A percentile compares a stretch with the other conserved stretches of the same genome.
Evolutionary conservation across 805 yeast species (phyloP).

Genomic region (Metschnikowia kofuensis): DNA sequence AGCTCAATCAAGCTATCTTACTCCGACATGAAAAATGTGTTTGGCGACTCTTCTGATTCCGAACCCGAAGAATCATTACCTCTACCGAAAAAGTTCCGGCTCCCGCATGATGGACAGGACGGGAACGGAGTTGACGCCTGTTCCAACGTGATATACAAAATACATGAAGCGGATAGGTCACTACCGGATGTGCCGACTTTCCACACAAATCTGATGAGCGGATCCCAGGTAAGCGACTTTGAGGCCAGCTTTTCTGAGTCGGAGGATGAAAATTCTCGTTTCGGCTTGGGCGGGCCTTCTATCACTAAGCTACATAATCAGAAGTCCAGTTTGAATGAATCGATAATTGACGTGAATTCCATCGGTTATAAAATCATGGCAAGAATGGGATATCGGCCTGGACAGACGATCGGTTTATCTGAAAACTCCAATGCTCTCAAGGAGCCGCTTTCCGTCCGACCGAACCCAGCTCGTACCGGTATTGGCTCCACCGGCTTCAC

Average conservation of each 20-base stretch:
- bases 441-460: conserved; percentile 30
- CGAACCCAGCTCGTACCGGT: conserved; percentile 19
- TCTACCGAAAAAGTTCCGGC: conserved; percentile 6
- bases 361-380: conserved; percentile 52
- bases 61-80: conserved; percentile 7
- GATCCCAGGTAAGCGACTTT: no score
- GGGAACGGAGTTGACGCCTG: not conserved
- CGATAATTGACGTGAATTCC: conserved; percentile 12
- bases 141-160: no score
- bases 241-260: no score
- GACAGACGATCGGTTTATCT: conserved; percentile 42
- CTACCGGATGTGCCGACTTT: no score
- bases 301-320: not conserved
- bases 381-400: conserved; percentile 56
- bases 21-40: conserved; percentile 15
- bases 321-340: conserved; percentile 7
- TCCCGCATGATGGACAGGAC: not conserved
- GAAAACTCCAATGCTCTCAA: conserved; percentile 17
- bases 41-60: conserved; percentile 15
- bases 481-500: conserved; percentile 19
- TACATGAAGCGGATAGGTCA: no score
- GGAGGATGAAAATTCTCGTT: not conserved
- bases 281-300: conserved; percentile 1
- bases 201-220: not conserved
- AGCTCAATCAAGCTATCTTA: not conserved